A percentile compares a stretch with the other conserved stretches of the same genome.
Evolutionary conservation across 169 alveolate genomes (phyloP).

Genomic region (Plasmodium chabaudi): DNA sequence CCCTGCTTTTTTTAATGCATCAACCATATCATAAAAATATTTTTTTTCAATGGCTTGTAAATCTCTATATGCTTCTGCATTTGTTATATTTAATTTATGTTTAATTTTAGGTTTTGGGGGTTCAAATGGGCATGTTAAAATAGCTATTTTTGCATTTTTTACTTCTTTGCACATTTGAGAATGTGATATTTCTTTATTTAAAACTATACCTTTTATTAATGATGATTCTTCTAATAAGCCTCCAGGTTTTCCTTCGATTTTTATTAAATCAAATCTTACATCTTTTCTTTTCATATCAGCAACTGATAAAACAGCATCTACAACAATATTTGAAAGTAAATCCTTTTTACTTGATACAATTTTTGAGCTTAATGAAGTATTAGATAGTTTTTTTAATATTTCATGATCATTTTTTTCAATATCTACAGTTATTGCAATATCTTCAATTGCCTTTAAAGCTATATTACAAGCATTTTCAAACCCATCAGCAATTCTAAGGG

Average conservation of each 20-base stretch:
- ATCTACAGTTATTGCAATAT: constrained; percentile 89
- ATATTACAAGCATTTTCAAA: constrained; percentile 97
- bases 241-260: constrained; percentile 97
- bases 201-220: constrained; percentile 95
- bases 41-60: constrained; percentile 90
- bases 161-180: constrained; percentile 97
- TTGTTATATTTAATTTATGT: constrained; percentile 97
- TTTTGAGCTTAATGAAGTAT: constrained; percentile 98
- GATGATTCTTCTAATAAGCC: constrained; percentile 97
- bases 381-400: constrained; percentile 91
- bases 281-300: constrained; percentile 97
- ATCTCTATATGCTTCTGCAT: constrained; percentile 97
- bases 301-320: constrained; percentile 97
- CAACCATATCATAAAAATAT: constrained; percentile 97
- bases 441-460: constrained; percentile 93
- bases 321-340: constrained; percentile 95
- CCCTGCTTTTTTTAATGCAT: constrained; percentile 94
- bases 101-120: constrained; percentile 99
- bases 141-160: constrained; percentile 96
- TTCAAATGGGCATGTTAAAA: constrained; percentile 99
- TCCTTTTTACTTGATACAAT: constrained; percentile 95
- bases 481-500: constrained; percentile 98
- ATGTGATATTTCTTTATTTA: constrained; percentile 99
- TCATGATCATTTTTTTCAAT: constrained; percentile 86
- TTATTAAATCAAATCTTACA: constrained; percentile 98